Base-by-base conservation (phyloP, 371 early-diverging fungal genomes). In the Thermomucor indicae-seudaticae region DNA sequence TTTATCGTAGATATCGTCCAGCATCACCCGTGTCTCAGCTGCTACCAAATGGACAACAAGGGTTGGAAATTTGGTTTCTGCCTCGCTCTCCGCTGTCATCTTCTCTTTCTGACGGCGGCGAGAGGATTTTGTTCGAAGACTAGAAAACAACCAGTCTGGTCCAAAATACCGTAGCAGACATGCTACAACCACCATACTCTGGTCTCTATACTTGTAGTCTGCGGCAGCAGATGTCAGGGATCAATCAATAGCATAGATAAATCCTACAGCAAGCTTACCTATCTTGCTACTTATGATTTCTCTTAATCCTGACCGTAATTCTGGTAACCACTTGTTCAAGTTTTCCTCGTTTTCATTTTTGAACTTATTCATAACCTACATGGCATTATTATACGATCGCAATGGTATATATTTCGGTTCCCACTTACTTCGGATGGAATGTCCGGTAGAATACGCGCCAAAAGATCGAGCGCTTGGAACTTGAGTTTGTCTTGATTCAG, bases 11-110 rank as follows among this genome's bases (percentile, higher is more conserved):
- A 74, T 53, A 27, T 75, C 66, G 38, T 81, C 81, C 8, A 78
- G 41, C 52, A 78, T 64, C 2, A 81, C 62, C 12, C 78, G 77
- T 14, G 73, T 54, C 52, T 81, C 81, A 14, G 73, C 73, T 8
- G 78, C 55, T 2, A 72, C 70, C 7, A 77, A 22, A 31, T 78
- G 75, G 11, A 76, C 61, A 7, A 81, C 23, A 14, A 81, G 43
- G 1, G 67, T 65, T 6, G 70, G 72, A 29, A 77, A 78, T 19
- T 66, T 62, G 28, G 67, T 67, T 8, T 58, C 54, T 0, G 48
- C 48, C 10, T 58, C 52, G 4, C 47, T 49, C 14, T 37, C 39
- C 5, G 17, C 35, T 3, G 60, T 50, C 14, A 53, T 51, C 42
- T 65, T 64, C 40, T 44, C 44, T 41, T 19, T 65, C 49, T 34